A percentile compares a stretch with the other conserved stretches of the same genome.
Evolutionary conservation across 805 yeast genomes (phyloP).

Genomic region (Sungouiozyma intestinalis): DNA sequence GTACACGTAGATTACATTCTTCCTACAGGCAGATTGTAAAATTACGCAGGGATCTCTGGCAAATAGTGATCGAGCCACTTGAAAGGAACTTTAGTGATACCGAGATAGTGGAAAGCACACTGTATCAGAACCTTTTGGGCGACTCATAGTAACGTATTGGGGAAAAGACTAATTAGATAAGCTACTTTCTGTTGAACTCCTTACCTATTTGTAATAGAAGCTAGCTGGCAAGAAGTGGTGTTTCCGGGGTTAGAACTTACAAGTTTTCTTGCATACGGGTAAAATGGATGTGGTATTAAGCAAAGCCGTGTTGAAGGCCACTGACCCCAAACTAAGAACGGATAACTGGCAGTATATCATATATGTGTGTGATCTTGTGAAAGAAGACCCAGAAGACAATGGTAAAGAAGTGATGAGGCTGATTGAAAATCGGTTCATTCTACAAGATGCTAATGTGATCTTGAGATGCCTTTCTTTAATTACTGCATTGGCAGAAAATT

Average conservation of each 20-base stretch:
- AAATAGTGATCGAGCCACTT: too few relatives aligned
- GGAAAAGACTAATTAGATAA: too few relatives aligned
- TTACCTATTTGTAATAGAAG: too few relatives aligned
- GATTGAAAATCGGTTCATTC: slow-evolving; percentile 38
- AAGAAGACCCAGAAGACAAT: slow-evolving; percentile 48
- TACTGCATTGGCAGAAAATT: slow-evolving; percentile 61
- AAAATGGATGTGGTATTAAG: slow-evolving; percentile 6
- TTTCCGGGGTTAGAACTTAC: not conserved
- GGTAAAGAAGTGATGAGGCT: slow-evolving; percentile 33
- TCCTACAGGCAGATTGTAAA: too few relatives aligned
- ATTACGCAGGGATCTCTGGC: too few relatives aligned
- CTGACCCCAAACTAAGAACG: slow-evolving; percentile 48
- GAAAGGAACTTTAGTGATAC: too few relatives aligned
- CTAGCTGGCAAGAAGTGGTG: slow-evolving; percentile 16
- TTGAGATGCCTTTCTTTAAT: slow-evolving; percentile 46
- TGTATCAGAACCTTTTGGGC: too few relatives aligned
- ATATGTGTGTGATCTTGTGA: slow-evolving; percentile 57
- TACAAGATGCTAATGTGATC: slow-evolving; percentile 54
- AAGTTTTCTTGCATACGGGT: not conserved
- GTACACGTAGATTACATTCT: too few relatives aligned
- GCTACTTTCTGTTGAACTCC: too few relatives aligned
- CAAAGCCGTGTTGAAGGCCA: slow-evolving; percentile 37
- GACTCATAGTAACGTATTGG: too few relatives aligned
- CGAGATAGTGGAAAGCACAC: too few relatives aligned
- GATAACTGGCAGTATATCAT: slow-evolving; percentile 63